phyloP scores from a whole-genome alignment of 306 rosid genomes.

The Cucumis cinereus region DNA sequence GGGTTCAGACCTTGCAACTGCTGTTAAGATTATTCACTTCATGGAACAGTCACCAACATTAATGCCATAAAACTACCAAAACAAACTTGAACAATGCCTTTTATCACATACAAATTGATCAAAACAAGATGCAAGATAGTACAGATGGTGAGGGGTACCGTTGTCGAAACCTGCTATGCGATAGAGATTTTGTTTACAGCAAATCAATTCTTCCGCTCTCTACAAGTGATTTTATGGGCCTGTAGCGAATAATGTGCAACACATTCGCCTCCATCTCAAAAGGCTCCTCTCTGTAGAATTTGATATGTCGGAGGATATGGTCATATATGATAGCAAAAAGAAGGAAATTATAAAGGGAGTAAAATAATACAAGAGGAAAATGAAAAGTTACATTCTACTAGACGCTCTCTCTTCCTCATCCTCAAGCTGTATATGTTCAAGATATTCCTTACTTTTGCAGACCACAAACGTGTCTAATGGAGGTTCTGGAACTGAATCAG shows the following conservation, averaged over 20 bases:
- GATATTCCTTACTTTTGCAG: constrained; percentile 71
- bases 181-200: background rate
- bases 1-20: background rate
- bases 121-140: background rate
- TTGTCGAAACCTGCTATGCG: background rate
- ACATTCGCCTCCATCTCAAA: constrained; percentile 50
- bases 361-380: background rate
- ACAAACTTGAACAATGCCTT: background rate
- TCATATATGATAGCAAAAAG: background rate
- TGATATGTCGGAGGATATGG: background rate
- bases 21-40: background rate
- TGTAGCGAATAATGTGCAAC: constrained; percentile 68
- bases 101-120: background rate
- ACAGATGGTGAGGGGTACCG: background rate
- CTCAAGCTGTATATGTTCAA: constrained; percentile 80
- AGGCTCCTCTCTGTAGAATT: constrained; percentile 28
- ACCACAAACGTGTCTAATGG: constrained; percentile 68
- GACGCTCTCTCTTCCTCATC: constrained; percentile 46
- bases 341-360: constrained; percentile 2
- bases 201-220: constrained; percentile 73
- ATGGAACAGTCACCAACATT: background rate
- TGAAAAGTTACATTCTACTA: constrained; percentile 44
- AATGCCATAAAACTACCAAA: background rate
- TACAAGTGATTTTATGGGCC: constrained; percentile 63
- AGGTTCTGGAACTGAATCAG: constrained; percentile 52